A percentile compares a stretch with the other conserved stretches of the same genome.
Evolutionary conservation across 225 moss, liverwort and hornwort genomes (phyloP).

Genomic region (Asterella californica): DNA sequence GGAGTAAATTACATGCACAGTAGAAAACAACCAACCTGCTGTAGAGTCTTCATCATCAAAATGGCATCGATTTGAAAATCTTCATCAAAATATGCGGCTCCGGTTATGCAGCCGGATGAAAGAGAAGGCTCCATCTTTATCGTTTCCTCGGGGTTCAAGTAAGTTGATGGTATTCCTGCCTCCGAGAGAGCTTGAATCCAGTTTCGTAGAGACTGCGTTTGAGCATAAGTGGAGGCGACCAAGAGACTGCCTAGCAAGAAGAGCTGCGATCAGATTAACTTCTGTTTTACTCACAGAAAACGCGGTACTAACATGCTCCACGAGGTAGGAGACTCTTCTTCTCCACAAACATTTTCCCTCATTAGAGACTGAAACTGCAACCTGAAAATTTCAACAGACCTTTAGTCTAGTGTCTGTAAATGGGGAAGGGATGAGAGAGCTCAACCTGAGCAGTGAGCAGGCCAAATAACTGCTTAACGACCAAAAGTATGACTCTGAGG

Average conservation of each 20-base stretch:
- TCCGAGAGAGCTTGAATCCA: slow-evolving; percentile 47
- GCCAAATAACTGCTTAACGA: neutral
- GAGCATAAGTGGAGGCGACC: slow-evolving; percentile 52
- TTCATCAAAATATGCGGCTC: slow-evolving; percentile 63
- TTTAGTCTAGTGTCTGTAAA: neutral
- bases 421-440: neutral
- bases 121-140: slow-evolving; percentile 61
- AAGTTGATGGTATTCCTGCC: slow-evolving; percentile 57
- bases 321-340: neutral
- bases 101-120: slow-evolving; percentile 48
- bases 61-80: slow-evolving; percentile 92
- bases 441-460: neutral
- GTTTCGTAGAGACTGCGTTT: slow-evolving; percentile 52
- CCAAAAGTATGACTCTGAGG: neutral
- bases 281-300: neutral
- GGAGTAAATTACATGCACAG: neutral
- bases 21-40: slow-evolving; percentile 43
- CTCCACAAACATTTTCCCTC: neutral
- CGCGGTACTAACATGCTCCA: neutral
- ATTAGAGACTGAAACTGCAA: neutral
- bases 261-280: neutral
- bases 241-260: slow-evolving; percentile 71
- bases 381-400: neutral
- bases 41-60: slow-evolving; percentile 55
- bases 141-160: slow-evolving; percentile 49